phyloP scores from a whole-genome alignment of 1,139 yeast genomes.

The Kluyveromyces sp. region DNA sequence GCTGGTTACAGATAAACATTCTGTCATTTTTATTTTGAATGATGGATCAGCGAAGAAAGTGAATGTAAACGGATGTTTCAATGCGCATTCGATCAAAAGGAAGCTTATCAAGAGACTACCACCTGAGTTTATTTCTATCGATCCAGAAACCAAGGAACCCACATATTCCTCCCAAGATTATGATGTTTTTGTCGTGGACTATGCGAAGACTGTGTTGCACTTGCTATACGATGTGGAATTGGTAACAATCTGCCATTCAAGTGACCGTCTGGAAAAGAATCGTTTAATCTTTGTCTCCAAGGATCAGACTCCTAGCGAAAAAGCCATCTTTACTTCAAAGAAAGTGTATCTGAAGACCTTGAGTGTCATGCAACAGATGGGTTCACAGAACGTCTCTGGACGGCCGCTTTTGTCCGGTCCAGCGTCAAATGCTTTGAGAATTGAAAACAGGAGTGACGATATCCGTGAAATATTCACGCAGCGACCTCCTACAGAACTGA shows the following conservation, averaged over 20 bases:
- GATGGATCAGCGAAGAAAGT: conserved; percentile 72
- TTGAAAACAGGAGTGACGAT: conserved; percentile 23
- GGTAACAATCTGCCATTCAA: conserved; percentile 73
- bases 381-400: conserved; percentile 4
- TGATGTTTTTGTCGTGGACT: conserved; percentile 43
- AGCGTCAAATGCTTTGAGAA: conserved; percentile 10
- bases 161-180: conserved; percentile 39
- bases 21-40: conserved; percentile 61
- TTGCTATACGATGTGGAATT: conserved; percentile 70
- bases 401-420: conserved; percentile 1
- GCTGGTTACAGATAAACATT: conserved; percentile 35
- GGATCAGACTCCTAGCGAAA: conserved; percentile 56
- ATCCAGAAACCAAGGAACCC: conserved; percentile 32
- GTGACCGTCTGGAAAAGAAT: conserved; percentile 63
- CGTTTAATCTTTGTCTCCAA: conserved; percentile 65
- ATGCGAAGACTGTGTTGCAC: conserved; percentile 40
- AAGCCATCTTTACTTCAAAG: conserved; percentile 62
- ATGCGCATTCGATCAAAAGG: conserved; percentile 71
- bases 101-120: conserved; percentile 61
- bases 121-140: conserved; percentile 16
- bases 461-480: conserved; percentile 69
- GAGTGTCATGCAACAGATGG: conserved; percentile 17
- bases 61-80: conserved; percentile 72
- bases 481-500: conserved; percentile 88
- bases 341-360: conserved; percentile 31